Evolutionary conservation across 2,329 filamentous ascomycete species (phyloP).

Genomic region (Cercospora canescens): DNA sequence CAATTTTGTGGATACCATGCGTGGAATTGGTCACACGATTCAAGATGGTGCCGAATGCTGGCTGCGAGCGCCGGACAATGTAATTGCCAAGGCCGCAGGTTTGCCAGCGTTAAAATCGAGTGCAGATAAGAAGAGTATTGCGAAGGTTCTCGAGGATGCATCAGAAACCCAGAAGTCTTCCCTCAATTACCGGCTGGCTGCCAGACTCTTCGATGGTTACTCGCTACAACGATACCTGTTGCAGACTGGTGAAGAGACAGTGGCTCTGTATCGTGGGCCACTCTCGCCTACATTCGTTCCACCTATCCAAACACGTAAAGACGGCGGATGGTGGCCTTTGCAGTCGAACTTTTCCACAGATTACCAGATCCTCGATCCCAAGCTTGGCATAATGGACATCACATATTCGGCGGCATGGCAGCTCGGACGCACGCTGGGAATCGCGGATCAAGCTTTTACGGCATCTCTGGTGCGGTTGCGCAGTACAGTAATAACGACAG

Average conservation of each 20-base stretch:
- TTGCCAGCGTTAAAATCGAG: neutral
- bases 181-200: neutral
- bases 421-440: neutral
- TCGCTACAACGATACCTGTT: neutral
- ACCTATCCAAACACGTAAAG: neutral
- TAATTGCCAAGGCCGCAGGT: neutral
- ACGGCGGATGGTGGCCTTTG: neutral
- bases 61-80: conserved; percentile 3
- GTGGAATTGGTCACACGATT: neutral
- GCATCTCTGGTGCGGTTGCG: neutral
- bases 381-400: neutral
- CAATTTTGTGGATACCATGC: conserved; percentile 9
- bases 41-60: conserved; percentile 4
- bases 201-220: conserved; percentile 4
- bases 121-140: neutral
- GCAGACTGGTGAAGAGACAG: neutral
- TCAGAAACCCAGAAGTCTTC: neutral
- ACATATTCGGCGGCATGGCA: neutral
- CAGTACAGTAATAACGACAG: neutral
- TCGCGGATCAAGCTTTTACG: neutral
- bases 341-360: neutral
- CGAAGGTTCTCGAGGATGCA: neutral
- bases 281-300: neutral
- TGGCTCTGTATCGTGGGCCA: neutral
- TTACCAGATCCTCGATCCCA: neutral